These are phyloP conservation scores for Postia placenta DNA, from an alignment of 768 basidiomycete species.

Conservation along the genomic window DNA sequence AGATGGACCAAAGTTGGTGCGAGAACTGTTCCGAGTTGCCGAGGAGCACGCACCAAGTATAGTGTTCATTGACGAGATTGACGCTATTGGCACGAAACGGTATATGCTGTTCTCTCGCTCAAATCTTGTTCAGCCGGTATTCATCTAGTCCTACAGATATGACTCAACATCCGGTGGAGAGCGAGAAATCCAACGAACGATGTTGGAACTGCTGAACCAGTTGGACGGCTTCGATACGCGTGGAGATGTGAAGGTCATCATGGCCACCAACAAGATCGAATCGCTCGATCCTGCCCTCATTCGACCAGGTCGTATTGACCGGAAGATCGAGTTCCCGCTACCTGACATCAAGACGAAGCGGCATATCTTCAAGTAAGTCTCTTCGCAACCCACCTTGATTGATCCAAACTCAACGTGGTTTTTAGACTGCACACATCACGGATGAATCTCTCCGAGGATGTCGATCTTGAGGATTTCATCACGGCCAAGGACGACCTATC, in stretches of 20 bases:
- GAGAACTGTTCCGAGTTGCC: constrained; percentile 94
- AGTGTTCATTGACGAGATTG: constrained; percentile 99
- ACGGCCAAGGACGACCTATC: constrained; percentile 94
- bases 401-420: constrained; percentile 2
- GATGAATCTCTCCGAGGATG: constrained; percentile 85
- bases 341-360: constrained; percentile 99
- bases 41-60: constrained; percentile 98
- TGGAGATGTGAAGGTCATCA: constrained; percentile 99
- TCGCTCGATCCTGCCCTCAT: constrained; percentile 96
- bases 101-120: constrained; percentile 29
- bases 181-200: constrained; percentile 97
- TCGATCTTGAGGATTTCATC: constrained; percentile 93
- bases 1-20: constrained; percentile 96
- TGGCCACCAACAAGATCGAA: constrained; percentile 99
- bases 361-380: constrained; percentile 84
- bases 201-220: constrained; percentile 98
- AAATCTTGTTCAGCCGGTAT: not conserved
- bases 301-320: constrained; percentile 95
- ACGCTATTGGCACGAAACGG: constrained; percentile 98
- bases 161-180: constrained; percentile 98
- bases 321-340: constrained; percentile 97
- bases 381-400: not conserved
- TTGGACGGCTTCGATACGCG: constrained; percentile 99
- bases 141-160: constrained; percentile 60
- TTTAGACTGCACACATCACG: constrained; percentile 83